These are phyloP conservation scores for Petunia secreta DNA, from an alignment of 257 asterid species.

Conservation along the genomic window DNA sequence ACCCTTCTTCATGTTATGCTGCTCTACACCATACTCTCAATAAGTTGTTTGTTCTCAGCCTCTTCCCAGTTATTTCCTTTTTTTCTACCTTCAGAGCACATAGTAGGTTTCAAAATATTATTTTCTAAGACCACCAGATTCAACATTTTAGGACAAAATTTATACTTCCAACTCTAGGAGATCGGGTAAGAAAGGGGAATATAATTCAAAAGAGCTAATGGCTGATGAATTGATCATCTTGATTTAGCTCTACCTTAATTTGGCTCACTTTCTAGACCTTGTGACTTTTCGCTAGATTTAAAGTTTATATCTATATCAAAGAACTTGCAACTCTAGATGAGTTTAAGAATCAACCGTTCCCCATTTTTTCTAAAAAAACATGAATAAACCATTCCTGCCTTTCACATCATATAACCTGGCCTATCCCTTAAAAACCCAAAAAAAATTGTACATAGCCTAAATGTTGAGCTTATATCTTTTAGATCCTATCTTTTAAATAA, in stretches of 20 bases:
- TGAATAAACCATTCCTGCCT: too few species aligned
- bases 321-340: not conserved
- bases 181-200: too few species aligned
- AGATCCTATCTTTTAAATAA: not conserved
- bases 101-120: not conserved
- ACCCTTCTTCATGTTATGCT: not conserved
- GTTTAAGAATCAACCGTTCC: not conserved
- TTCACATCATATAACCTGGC: not conserved
- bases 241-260: not conserved
- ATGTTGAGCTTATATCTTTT: not conserved
- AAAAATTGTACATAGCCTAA: not conserved
- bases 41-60: not conserved
- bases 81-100: slow-evolving; percentile 10
- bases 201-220: too few species aligned
- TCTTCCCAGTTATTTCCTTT: not conserved
- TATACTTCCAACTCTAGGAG: not conserved
- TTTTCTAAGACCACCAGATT: not conserved
- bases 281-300: not conserved
- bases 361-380: not conserved
- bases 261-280: not conserved
- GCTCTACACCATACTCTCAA: not conserved
- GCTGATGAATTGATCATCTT: too few species aligned
- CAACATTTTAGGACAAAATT: not conserved
- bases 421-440: not conserved
- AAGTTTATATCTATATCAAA: not conserved